Percentiles rank a stretch among this genome's conserved stretches.
These are phyloP conservation scores for Claviceps capensis DNA, from an alignment of 2,329 filamentous ascomycete genomes.

Conservation along the genomic window DNA sequence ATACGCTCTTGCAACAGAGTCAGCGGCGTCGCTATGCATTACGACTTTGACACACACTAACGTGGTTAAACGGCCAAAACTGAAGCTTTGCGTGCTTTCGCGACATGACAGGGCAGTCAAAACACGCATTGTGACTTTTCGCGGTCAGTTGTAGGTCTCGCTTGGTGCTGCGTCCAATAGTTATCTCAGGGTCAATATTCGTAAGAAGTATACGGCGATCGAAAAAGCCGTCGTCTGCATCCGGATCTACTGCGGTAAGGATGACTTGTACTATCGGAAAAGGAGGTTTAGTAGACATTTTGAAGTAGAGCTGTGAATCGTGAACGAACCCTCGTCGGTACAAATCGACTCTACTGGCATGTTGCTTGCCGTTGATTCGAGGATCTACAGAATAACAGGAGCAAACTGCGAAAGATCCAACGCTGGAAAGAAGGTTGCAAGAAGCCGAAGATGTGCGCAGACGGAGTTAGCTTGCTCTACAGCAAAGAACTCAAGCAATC, in stretches of 20 bases:
- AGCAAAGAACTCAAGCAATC: background rate
- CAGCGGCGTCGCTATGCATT: conserved; percentile 4
- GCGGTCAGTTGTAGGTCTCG: conserved; percentile 19
- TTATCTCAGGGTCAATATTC: conserved; percentile 14
- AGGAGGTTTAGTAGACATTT: background rate
- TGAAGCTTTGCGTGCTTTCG: conserved; percentile 47
- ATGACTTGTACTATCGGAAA: conserved; percentile 17
- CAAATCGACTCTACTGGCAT: conserved; percentile 3
- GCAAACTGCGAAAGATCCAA: background rate
- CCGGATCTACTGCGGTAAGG: conserved; percentile 13
- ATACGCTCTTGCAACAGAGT: conserved; percentile 24
- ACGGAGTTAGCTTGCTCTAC: background rate
- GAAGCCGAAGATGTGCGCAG: background rate
- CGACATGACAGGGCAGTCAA: conserved; percentile 60
- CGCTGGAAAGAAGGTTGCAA: background rate
- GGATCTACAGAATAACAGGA: background rate
- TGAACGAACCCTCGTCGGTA: conserved; percentile 5
- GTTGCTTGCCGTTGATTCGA: background rate
- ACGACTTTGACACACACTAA: conserved; percentile 13
- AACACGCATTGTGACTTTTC: conserved; percentile 45
- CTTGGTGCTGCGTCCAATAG: conserved; percentile 33
- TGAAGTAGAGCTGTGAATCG: background rate
- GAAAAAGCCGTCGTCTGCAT: conserved; percentile 10
- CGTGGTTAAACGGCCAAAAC: conserved; percentile 30
- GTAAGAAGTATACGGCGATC: conserved; percentile 19